Conservation (phyloP, 108 stramenopile species). For the Fragilariopsis cylindrus region DNA sequence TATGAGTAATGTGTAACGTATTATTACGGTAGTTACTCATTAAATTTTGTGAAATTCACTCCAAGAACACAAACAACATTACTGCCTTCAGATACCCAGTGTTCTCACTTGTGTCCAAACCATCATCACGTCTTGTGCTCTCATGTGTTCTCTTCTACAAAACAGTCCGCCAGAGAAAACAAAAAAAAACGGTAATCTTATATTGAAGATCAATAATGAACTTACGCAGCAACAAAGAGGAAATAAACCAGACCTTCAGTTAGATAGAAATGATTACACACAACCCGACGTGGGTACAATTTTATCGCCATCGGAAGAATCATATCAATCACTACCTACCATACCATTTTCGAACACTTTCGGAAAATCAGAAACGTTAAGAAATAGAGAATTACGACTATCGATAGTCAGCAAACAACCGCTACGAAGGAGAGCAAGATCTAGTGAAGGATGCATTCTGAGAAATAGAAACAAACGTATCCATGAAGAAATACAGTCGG, state of each 20-base stretch:
- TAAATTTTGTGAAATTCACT: no score
- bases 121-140: neutral
- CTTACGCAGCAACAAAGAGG: neutral
- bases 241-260: neutral
- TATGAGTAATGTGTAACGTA: no score
- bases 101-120: no score
- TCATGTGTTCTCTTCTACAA: constrained; percentile 2
- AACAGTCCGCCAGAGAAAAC: constrained; percentile 3
- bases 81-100: no score
- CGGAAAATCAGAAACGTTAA: constrained; percentile 6
- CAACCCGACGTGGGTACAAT: neutral
- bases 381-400: neutral
- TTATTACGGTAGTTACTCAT: no score
- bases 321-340: neutral
- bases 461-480: neutral
- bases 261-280: neutral
- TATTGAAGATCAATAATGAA: neutral
- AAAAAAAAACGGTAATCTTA: neutral
- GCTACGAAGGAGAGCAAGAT: constrained; percentile 7
- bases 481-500: neutral
- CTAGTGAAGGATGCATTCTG: constrained; percentile 8
- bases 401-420: neutral
- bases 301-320: neutral
- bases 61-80: no score
- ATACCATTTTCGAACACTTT: constrained; percentile 11